Evolutionary conservation across 2,329 filamentous ascomycete species (phyloP).

Genomic region (Pezicula neosporulosa): DNA sequence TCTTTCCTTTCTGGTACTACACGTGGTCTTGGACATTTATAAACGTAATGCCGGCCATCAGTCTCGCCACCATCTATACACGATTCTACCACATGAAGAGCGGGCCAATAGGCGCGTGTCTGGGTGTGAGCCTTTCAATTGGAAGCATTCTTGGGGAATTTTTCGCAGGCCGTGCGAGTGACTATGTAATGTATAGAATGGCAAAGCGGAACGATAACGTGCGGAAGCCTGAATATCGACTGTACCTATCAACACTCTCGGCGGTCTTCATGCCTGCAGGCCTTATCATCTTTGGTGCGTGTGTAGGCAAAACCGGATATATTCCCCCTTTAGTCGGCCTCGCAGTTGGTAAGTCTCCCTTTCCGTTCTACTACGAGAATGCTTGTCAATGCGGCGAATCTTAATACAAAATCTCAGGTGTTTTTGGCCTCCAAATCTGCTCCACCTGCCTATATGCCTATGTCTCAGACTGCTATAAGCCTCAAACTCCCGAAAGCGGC

Average conservation of each 20-base stretch:
- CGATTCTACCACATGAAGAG: slow-evolving; percentile 17
- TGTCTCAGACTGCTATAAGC: slow-evolving; percentile 23
- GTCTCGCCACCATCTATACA: slow-evolving; percentile 22
- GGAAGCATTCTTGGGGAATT: slow-evolving; percentile 23
- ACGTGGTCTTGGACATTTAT: slow-evolving; percentile 25
- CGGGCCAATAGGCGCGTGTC: slow-evolving; percentile 23
- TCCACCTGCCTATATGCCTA: slow-evolving; percentile 24
- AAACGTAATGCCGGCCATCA: slow-evolving; percentile 25
- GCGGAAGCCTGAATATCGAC: slow-evolving; percentile 24
- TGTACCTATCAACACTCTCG: slow-evolving; percentile 21
- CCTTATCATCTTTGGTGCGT: slow-evolving; percentile 25
- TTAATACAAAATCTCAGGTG: not conserved
- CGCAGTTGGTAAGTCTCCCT: slow-evolving; percentile 6
- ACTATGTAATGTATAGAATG: slow-evolving; percentile 18
- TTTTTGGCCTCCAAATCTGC: slow-evolving; percentile 25
- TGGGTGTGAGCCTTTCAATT: slow-evolving; percentile 21
- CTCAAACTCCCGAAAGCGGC: slow-evolving; percentile 23
- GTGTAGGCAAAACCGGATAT: slow-evolving; percentile 15
- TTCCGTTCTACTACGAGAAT: not conserved
- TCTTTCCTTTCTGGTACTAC: slow-evolving; percentile 26
- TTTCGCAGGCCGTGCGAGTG: slow-evolving; percentile 21
- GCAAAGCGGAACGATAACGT: slow-evolving; percentile 13
- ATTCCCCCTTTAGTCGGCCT: slow-evolving; percentile 22
- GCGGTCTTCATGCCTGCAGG: slow-evolving; percentile 25
- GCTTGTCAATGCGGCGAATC: no score